These are phyloP conservation scores for Neolentinus lepideus DNA, from an alignment of 1,284 basidiomycete genomes.

Conservation along the genomic window DNA sequence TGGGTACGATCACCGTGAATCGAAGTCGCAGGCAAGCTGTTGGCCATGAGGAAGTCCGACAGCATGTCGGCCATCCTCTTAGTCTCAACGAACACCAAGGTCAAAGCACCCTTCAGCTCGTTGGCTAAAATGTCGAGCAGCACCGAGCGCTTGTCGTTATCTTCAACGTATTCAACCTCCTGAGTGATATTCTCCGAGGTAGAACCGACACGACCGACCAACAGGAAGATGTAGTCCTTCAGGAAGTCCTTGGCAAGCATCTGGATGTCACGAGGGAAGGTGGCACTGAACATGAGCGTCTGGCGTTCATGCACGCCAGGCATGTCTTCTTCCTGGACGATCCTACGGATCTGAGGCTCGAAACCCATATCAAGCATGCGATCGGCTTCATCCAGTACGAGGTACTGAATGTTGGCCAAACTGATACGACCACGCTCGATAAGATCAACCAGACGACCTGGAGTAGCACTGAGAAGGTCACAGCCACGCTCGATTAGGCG, in stretches of 20 bases:
- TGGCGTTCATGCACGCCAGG: slow-evolving; percentile 88
- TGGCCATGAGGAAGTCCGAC: slow-evolving; percentile 89
- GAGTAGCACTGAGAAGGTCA: slow-evolving; percentile 96
- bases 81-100: slow-evolving; percentile 98
- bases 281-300: slow-evolving; percentile 99
- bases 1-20: slow-evolving; percentile 99
- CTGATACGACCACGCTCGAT: slow-evolving; percentile 98
- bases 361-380: slow-evolving; percentile 99
- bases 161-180: slow-evolving; percentile 98
- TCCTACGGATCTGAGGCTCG: slow-evolving; percentile 98
- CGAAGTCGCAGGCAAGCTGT: slow-evolving; percentile 86
- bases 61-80: slow-evolving; percentile 99
- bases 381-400: slow-evolving; percentile 99
- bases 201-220: slow-evolving; percentile 96
- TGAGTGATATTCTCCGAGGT: slow-evolving; percentile 99
- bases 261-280: slow-evolving; percentile 99
- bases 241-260: slow-evolving; percentile 94
- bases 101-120: slow-evolving; percentile 69
- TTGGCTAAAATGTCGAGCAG: slow-evolving; percentile 91
- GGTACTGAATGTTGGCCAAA: slow-evolving; percentile 93
- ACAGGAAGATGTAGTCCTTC: slow-evolving; percentile 97
- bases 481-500: slow-evolving; percentile 95
- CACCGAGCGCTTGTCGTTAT: slow-evolving; percentile 94
- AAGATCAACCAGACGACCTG: slow-evolving; percentile 96
- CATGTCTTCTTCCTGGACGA: slow-evolving; percentile 99